Conservation (phyloP, 352 stramenopile species). For the Globisporangium echinulatum region DNA sequence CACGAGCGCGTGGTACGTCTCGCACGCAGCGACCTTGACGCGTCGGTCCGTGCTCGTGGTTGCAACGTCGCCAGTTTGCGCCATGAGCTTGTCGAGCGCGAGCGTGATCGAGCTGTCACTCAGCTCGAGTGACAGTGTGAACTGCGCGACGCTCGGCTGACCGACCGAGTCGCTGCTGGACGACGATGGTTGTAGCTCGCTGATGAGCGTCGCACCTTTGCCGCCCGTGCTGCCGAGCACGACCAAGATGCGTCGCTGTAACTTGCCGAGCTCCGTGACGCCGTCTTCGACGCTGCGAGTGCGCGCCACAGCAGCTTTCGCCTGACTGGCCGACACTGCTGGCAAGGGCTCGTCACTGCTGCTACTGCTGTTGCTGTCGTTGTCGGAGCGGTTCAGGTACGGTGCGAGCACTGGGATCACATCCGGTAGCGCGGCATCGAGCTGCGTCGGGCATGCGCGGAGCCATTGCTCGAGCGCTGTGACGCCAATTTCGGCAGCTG, state of each 20-base stretch:
- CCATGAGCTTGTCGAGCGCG: constrained; percentile 39
- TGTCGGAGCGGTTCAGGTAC: constrained; percentile 45
- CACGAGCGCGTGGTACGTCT: constrained; percentile 65
- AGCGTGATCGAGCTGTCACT: constrained; percentile 34
- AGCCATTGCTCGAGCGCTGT: constrained; percentile 56
- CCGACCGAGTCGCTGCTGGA: constrained; percentile 6
- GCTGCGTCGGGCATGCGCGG: constrained; percentile 10
- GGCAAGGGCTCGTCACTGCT: too few species aligned
- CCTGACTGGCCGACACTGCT: neutral
- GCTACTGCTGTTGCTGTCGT: constrained; percentile 5
- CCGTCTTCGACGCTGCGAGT: constrained; percentile 8
- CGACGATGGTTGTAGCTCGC: constrained; percentile 15
- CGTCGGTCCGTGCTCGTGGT: constrained; percentile 41
- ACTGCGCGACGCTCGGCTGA: constrained; percentile 9
- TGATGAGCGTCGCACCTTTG: constrained; percentile 39
- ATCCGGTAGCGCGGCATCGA: constrained; percentile 30
- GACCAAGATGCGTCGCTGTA: constrained; percentile 58
- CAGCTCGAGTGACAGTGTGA: constrained; percentile 39
- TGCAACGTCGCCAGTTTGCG: constrained; percentile 44
- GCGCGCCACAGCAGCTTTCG: constrained; percentile 7
- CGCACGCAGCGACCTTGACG: constrained; percentile 54
- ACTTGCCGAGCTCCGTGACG: constrained; percentile 24
- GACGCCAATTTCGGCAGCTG: constrained; percentile 50
- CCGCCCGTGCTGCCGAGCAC: constrained; percentile 53
- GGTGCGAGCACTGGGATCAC: constrained; percentile 38